Evolutionary conservation across 2,329 filamentous ascomycete species (phyloP).

Genomic region (Hypoxylon rubiginosum): DNA sequence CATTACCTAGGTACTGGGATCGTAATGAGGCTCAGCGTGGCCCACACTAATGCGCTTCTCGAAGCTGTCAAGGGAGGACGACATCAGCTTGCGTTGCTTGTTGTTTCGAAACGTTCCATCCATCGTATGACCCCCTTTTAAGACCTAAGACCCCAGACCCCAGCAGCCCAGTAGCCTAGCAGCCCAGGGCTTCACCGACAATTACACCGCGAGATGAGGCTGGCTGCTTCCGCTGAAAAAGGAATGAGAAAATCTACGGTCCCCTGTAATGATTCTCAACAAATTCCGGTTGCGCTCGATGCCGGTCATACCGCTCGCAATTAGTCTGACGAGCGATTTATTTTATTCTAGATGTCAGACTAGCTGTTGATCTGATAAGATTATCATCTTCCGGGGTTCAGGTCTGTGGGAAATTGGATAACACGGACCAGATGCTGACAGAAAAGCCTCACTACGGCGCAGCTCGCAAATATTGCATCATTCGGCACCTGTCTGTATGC

Average conservation of each 20-base stretch:
- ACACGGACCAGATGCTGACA: conserved; percentile 16
- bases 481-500: background rate
- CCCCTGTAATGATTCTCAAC: conserved; percentile 27
- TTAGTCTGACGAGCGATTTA: conserved; percentile 32
- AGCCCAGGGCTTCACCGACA: too few relatives aligned
- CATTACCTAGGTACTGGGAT: background rate
- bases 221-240: conserved; percentile 30
- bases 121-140: conserved; percentile 34
- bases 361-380: conserved; percentile 40
- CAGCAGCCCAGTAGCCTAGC: too few relatives aligned
- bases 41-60: conserved; percentile 18
- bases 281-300: conserved; percentile 27
- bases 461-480: too few relatives aligned
- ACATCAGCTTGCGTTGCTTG: conserved; percentile 17
- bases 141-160: too few relatives aligned
- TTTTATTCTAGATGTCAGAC: conserved; percentile 3
- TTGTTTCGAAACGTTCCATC: conserved; percentile 38
- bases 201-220: conserved; percentile 25
- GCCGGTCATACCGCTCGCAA: conserved; percentile 45
- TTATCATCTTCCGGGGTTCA: conserved; percentile 13
- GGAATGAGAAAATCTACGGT: background rate
- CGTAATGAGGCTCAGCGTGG: conserved; percentile 20
- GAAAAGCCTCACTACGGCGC: background rate
- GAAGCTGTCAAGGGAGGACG: conserved; percentile 15
- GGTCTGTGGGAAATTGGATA: conserved; percentile 12